Percentiles rank a stretch among this genome's conserved stretches.
Evolutionary conservation across 768 basidiomycete genomes (phyloP).

Genomic region (Naganishia vishniacii): DNA sequence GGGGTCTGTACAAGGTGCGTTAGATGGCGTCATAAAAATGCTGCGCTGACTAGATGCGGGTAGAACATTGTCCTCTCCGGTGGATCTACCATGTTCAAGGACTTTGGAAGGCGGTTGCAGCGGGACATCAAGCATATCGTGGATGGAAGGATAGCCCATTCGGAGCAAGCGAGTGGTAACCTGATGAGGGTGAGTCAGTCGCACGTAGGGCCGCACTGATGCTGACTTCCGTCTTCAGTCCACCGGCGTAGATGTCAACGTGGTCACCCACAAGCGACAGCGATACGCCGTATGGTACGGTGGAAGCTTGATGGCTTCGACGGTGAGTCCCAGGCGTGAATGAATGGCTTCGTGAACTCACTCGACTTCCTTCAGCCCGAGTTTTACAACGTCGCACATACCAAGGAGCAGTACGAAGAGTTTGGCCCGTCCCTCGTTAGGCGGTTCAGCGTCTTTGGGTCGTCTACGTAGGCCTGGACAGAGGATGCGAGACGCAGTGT

Average conservation of each 20-base stretch:
- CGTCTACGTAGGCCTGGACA: conserved; percentile 33
- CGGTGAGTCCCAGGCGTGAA: conserved; percentile 57
- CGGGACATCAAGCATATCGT: conserved; percentile 91
- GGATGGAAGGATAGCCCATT: conserved; percentile 77
- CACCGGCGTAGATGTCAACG: conserved; percentile 93
- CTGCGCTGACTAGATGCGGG: not conserved
- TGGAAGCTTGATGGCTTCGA: conserved; percentile 84
- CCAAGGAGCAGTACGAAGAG: conserved; percentile 73
- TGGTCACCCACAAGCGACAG: conserved; percentile 96
- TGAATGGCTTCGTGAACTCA: too few relatives aligned
- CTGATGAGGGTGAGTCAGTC: conserved; percentile 59
- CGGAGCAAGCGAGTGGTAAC: conserved; percentile 67
- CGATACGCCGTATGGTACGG: conserved; percentile 98
- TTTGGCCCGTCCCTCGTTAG: conserved; percentile 48
- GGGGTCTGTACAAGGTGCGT: conserved; percentile 85
- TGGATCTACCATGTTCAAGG: conserved; percentile 98
- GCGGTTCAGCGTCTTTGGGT: conserved; percentile 47
- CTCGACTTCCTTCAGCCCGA: conserved; percentile 61
- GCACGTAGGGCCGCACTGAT: not conserved
- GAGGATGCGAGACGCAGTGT: too few relatives aligned
- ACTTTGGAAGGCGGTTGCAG: conserved; percentile 95
- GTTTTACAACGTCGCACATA: conserved; percentile 90
- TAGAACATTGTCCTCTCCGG: conserved; percentile 96
- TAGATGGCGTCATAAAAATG: not conserved
- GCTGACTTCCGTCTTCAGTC: conserved; percentile 57